Evolutionary conservation across 495 filamentous ascomycete species (phyloP).

Genomic region (Podospora pseudoanserina): DNA sequence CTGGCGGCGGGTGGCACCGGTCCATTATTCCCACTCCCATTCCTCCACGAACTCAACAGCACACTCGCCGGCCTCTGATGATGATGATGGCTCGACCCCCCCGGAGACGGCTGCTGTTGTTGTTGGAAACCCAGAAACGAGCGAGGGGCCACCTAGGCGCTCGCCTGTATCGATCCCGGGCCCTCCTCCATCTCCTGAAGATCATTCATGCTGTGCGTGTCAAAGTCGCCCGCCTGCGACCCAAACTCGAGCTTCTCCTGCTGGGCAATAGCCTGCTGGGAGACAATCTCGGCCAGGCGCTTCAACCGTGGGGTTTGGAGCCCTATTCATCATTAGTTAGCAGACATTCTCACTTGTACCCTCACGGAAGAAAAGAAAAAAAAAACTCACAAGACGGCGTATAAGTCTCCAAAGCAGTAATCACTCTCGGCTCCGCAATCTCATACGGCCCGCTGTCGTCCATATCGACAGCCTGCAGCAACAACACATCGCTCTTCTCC

Average conservation of each 20-base stretch:
- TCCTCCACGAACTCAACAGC: slow-evolving; percentile 23
- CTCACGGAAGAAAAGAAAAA: background rate
- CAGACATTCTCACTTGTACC: background rate
- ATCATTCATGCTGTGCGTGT: slow-evolving; percentile 35
- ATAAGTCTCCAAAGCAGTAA: slow-evolving; percentile 96
- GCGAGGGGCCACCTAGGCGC: slow-evolving; percentile 31
- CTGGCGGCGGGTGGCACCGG: background rate
- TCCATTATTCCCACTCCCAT: slow-evolving; percentile 6
- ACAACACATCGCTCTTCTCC: slow-evolving; percentile 95
- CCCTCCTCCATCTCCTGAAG: slow-evolving; percentile 45
- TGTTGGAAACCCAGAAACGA: slow-evolving; percentile 7
- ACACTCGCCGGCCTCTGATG: slow-evolving; percentile 16
- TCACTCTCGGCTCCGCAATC: slow-evolving; percentile 92
- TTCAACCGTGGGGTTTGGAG: slow-evolving; percentile 93
- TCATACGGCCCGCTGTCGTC: slow-evolving; percentile 99
- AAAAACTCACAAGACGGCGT: slow-evolving; percentile 80
- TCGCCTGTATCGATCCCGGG: slow-evolving; percentile 25
- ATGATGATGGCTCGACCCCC: background rate
- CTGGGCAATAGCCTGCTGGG: slow-evolving; percentile 88
- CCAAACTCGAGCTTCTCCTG: slow-evolving; percentile 73
- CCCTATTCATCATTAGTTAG: slow-evolving; percentile 49
- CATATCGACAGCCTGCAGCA: slow-evolving; percentile 94
- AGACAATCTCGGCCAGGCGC: slow-evolving; percentile 94
- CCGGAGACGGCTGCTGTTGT: slow-evolving; percentile 1
- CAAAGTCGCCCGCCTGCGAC: slow-evolving; percentile 37